Percentiles rank a stretch among this genome's conserved stretches.
Conservation (phyloP, 805 yeast species). For the Cyberlindnera galapagoensis region DNA sequence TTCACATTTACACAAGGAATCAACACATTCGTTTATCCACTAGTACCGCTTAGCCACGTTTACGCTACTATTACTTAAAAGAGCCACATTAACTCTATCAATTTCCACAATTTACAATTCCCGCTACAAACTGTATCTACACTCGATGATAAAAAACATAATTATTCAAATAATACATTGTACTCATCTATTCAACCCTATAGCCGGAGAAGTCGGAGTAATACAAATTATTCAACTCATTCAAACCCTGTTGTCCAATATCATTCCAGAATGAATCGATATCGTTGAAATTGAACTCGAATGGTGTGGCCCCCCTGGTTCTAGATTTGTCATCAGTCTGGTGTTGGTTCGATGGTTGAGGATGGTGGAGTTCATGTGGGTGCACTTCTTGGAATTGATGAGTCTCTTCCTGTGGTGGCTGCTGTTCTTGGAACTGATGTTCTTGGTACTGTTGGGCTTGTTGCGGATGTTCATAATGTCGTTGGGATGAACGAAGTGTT, state of each 20-base stretch:
- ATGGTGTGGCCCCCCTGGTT: slow-evolving; percentile 9
- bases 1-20: too few relatives aligned
- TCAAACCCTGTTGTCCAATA: slow-evolving; percentile 23
- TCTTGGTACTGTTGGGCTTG: too few relatives aligned
- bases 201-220: slow-evolving; percentile 24
- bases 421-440: slow-evolving; percentile 1
- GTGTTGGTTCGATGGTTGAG: neutral
- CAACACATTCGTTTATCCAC: too few relatives aligned
- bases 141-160: too few relatives aligned
- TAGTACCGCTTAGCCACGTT: too few relatives aligned
- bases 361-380: neutral
- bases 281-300: slow-evolving; percentile 16
- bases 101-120: too few relatives aligned
- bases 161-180: neutral
- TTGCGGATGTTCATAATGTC: too few relatives aligned
- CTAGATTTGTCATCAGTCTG: neutral
- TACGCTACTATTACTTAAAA: too few relatives aligned
- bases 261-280: slow-evolving; percentile 22
- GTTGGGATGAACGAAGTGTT: too few relatives aligned
- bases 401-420: neutral
- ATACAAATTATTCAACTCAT: slow-evolving; percentile 23
- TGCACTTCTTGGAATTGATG: neutral
- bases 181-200: slow-evolving; percentile 5
- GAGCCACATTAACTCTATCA: too few relatives aligned
- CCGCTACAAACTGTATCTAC: too few relatives aligned